A percentile compares a stretch with the other conserved stretches of the same genome.
phyloP scores from a whole-genome alignment of 768 basidiomycete genomes.

The Tylopilus cervinicoccineus region DNA sequence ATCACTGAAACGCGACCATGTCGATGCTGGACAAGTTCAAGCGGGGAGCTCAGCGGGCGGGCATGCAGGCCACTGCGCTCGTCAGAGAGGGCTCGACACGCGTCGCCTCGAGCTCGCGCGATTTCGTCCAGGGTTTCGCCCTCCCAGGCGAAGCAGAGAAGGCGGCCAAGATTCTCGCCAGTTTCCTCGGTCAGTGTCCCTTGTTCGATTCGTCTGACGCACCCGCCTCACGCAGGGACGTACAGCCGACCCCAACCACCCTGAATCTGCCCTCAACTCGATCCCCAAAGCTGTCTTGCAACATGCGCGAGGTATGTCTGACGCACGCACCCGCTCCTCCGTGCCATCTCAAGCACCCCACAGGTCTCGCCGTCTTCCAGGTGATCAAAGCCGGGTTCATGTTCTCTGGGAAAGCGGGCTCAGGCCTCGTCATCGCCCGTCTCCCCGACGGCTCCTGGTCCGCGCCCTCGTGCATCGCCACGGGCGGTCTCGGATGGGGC shows the following conservation, averaged over 20 bases:
- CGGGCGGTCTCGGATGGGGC: conserved; percentile 91
- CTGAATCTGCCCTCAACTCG: conserved; percentile 87
- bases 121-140: conserved; percentile 81
- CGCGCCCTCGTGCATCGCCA: conserved; percentile 95
- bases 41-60: conserved; percentile 76
- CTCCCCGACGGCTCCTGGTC: conserved; percentile 96
- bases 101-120: conserved; percentile 69
- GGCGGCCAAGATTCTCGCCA: conserved; percentile 85
- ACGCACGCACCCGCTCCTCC: neutral
- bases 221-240: neutral
- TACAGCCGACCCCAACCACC: conserved; percentile 80
- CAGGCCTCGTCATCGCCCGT: conserved; percentile 88
- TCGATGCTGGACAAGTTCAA: conserved; percentile 79
- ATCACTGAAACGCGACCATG: conserved; percentile 30
- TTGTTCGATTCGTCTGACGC: neutral
- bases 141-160: conserved; percentile 93
- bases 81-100: conserved; percentile 61
- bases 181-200: conserved; percentile 71
- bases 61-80: conserved; percentile 75
- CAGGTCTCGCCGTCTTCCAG: conserved; percentile 92
- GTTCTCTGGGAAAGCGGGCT: conserved; percentile 93
- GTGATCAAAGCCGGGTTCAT: conserved; percentile 93
- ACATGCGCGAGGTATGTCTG: conserved; percentile 70
- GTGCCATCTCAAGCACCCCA: neutral
- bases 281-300: conserved; percentile 92